Base-by-base conservation (phyloP, 1,139 yeast species). In the Hyphopichia buzzinii region DNA sequence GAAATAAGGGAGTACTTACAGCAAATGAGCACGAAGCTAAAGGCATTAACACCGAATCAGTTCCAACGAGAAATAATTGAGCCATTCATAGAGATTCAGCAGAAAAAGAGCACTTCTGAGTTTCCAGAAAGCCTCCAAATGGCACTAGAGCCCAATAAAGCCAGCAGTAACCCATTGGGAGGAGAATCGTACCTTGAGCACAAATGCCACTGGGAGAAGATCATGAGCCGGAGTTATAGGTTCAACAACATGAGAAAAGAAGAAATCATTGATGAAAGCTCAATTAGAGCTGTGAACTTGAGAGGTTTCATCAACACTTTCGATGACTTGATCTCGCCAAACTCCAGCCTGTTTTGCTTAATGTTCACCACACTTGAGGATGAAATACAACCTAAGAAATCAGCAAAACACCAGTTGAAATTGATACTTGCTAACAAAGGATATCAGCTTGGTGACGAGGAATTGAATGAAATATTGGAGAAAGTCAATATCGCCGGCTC, bases 1-100 rank as follows among this genome's bases (percentile, higher is more conserved):
- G 67, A 68, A 35, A 65, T 82, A 23, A 75, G 80, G 34, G 68
- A 64, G 16, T 74, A 71, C 38, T 43, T 81, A 0, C 29, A 44
- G 12, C 60, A 60, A 25, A 64, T 77, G 60, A 72, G 62, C 34
- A 2, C 47, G 41, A 19, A 41, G 49, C 12, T 57, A 33, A 39
- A 40, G 1, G 39, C 40, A 1, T 37, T 66, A 46, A 52, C 55
- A 1, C 68, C 62, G 2, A 37, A 30, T 0, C 59, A 59, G 8
- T 79, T 77, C 39, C 40, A 48, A 8, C 36, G 43, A 1, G 44
- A 51, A 2, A 54, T 72, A 30, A 44, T 72, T 13, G 47, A 57
- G 2, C 65, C 66, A 10, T 79, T 69, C 44, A 26, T 71, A 8
- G 50, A 59, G 5, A 54, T 52, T 4, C 48, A 46, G 26, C 26